A percentile compares a stretch with the other conserved stretches of the same genome.
phyloP scores from a whole-genome alignment of 1,284 basidiomycete species.

The Pseudozyma sp. region DNA sequence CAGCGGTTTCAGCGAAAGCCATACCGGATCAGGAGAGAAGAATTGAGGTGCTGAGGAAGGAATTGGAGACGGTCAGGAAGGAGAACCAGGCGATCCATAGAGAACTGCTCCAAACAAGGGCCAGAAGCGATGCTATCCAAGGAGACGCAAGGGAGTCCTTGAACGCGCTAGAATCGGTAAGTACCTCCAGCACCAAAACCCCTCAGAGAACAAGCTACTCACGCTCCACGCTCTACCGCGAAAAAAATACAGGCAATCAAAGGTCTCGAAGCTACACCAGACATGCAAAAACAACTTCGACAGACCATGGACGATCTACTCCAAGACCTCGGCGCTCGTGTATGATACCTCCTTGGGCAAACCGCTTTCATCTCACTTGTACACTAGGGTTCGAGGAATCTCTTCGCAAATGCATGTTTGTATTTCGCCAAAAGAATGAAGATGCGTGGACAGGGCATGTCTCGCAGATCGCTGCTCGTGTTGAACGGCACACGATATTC shows the following conservation, averaged over 20 bases:
- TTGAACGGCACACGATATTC: slow-evolving; percentile 20
- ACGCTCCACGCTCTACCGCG: not conserved
- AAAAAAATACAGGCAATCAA: slow-evolving; percentile 41
- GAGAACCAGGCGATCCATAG: slow-evolving; percentile 23
- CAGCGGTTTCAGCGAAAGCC: slow-evolving; percentile 54
- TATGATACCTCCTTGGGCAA: slow-evolving; percentile 5
- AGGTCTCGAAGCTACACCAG: slow-evolving; percentile 42
- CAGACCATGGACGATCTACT: slow-evolving; percentile 51
- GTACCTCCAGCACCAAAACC: not conserved
- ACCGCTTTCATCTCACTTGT: not conserved
- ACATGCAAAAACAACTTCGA: slow-evolving; percentile 45
- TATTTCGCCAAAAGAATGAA: not conserved
- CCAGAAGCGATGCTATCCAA: slow-evolving; percentile 17
- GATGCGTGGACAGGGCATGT: not conserved
- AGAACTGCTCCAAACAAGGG: slow-evolving; percentile 5
- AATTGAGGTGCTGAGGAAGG: slow-evolving; percentile 24
- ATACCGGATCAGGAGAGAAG: slow-evolving; percentile 52
- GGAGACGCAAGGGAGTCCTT: slow-evolving; percentile 29
- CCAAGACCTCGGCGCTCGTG: slow-evolving; percentile 49
- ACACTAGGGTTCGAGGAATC: not conserved
- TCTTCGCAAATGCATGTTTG: not conserved
- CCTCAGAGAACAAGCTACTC: not conserved
- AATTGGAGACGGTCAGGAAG: slow-evolving; percentile 36
- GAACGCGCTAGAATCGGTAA: slow-evolving; percentile 42
- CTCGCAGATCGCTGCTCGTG: slow-evolving; percentile 10